Evolutionary conservation across 768 basidiomycete species (phyloP), one percentile per base, ranked within the genome.

Genomic region (Leccinum arenicola): DNA sequence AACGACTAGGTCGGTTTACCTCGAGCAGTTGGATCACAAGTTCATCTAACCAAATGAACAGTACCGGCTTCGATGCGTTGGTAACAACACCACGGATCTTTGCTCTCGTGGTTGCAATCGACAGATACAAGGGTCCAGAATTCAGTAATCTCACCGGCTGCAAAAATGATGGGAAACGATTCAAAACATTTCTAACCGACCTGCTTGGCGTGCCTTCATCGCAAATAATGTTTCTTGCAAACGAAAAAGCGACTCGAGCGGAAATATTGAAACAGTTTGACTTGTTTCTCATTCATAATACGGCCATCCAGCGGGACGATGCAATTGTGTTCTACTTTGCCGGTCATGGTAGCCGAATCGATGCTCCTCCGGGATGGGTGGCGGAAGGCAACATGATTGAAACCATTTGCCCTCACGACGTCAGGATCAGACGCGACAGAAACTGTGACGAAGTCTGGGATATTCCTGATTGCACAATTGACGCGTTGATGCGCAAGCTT

Each of bases 321-420:
- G 45, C 56, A 12, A 68, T 68, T 15, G 3, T 68, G 1, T 63
- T 68, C 59, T 68, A 54, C 15, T 67, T 58, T 14, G 64, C 66
- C 0, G 66, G 66, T 4, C 66, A 68, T 25, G 66, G 66, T 0
- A 40, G 52, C 17, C 67, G 6, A 21, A 4, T 17, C 0, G 31
- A 47, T 6, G 59, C 64, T 4, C 66, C 66, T 21, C 27, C 25
- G 5, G 66, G 66, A 14, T 68, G 66, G 66, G 40, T 68, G 45
- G 52, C 66, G 17, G 61, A 59, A 7, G 35, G 17, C 14, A 45
- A 51, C 40, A 59, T 50, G 50, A 56, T 68, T 8, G 66, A 68
- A 36, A 51, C 47, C 3, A 58, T 68, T 6, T 68, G 66, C 21
- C 19, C 64, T 1, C 50, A 66, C 2, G 63, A 68, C 29, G 8